Evolutionary conservation across 2,329 filamentous ascomycete genomes (phyloP), one percentile per base, ranked within the genome.

Genomic region (Cyphellophora attinorum): DNA sequence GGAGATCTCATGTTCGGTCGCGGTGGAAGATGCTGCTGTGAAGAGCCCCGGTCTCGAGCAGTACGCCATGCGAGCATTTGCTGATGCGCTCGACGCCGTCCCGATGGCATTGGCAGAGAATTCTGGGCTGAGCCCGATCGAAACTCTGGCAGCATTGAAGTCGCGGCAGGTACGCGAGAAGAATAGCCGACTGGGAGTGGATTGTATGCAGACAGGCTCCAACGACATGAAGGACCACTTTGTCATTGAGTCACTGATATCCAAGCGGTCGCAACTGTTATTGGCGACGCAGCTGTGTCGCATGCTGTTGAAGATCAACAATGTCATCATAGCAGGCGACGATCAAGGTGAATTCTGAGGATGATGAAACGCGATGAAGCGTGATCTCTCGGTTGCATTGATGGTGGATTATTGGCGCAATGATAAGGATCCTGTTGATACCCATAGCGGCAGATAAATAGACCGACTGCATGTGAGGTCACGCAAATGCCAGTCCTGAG

Each of bases 201-300:
- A 98, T 68, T 98, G 93, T 71, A 96, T 98, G 91, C 77, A 84
- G 60, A 81, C 78, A 21, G 91, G 91, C 49, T 86, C 74, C 67
- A 96, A 95, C 63, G 76, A 96, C 64, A 98, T 98, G 91, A 88
- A 82, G 67, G 79, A 94, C 50, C 84, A 91, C 48, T 98, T 98
- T 61, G 91, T 95, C 48, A 96, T 98, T 57, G 91, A 98, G 57
- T 93, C 91, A 34, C 68, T 98, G 55, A 98, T 98, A 58, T 91
- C 91, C 51, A 98, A 98, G 75, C 83, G 85, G 64, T 88, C 95
- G 67, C 91, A 98, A 65, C 74, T 98, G 41, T 77, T 95, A 66
- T 74, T 98, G 47, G 91, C 91, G 19, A 98, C 93, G 34, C 91
- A 98, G 68, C 70, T 98, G 49, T 96, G 91, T 70, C 79, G 91